phyloP scores from a whole-genome alignment of 495 filamentous ascomycete species.

The Terfezia boudieri region DNA sequence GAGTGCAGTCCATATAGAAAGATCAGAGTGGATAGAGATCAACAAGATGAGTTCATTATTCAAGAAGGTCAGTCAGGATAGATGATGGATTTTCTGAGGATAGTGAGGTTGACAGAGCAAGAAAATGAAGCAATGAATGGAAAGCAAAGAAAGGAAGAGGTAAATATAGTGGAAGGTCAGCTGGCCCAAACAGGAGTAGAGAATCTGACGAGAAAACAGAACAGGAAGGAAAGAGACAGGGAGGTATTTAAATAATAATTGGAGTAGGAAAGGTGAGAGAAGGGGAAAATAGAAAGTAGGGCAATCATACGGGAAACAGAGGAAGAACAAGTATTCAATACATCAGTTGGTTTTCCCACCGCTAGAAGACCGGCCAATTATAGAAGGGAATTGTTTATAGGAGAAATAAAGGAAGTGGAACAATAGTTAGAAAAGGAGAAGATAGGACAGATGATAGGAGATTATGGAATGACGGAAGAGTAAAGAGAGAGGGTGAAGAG shows the following conservation, averaged over 20 bases:
- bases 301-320: conserved; percentile 27
- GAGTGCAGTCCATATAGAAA: conserved; percentile 42
- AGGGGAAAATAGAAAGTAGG: not conserved
- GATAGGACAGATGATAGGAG: not conserved
- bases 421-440: not conserved
- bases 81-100: conserved; percentile 21
- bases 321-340: too few species aligned
- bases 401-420: not conserved
- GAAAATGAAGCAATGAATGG: not conserved
- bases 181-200: conserved; percentile 39
- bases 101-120: not conserved
- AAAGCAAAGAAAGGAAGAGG: conserved; percentile 10
- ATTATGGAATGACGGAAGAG: not conserved
- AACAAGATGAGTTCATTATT: too few species aligned
- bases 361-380: conserved; percentile 31
- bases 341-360: conserved; percentile 24
- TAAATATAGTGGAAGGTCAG: conserved; percentile 31
- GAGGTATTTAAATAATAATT: not conserved
- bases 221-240: not conserved
- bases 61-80: conserved; percentile 48
- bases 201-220: not conserved
- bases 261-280: not conserved
- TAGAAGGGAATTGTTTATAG: conserved; percentile 5
- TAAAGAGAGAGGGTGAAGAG: not conserved
- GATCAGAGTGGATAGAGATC: conserved; percentile 62